Conservation (phyloP, 2,329 filamentous ascomycete species). For the Microdochium trichocladiopsis region DNA sequence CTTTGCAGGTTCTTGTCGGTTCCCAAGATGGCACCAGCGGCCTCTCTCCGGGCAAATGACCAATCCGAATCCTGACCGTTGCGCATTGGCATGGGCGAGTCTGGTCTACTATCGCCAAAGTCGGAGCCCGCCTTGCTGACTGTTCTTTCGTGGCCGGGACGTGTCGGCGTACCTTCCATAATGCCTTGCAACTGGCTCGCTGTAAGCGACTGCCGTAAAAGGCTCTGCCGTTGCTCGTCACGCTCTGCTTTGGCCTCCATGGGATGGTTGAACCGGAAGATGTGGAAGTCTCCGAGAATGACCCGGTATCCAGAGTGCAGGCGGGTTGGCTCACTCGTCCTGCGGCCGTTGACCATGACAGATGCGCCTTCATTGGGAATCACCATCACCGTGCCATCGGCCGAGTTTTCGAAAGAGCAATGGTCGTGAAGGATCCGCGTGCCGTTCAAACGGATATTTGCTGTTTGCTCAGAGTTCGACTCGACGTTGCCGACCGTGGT, state of each 20-base stretch:
- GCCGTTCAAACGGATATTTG: constrained; percentile 89
- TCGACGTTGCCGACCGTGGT: constrained; percentile 95
- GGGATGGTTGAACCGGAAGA: constrained; percentile 97
- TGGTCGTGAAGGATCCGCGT: constrained; percentile 89
- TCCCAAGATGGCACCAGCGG: constrained; percentile 83
- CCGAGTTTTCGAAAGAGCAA: constrained; percentile 81
- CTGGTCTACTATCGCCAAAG: constrained; percentile 67
- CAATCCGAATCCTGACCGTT: constrained; percentile 82
- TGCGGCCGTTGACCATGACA: constrained; percentile 95
- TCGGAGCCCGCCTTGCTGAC: constrained; percentile 76
- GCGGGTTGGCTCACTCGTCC: constrained; percentile 77
- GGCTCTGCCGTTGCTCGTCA: constrained; percentile 76
- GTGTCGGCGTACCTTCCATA: constrained; percentile 49
- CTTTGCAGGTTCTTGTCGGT: constrained; percentile 87
- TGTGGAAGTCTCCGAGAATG: constrained; percentile 96
- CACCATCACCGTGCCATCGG: constrained; percentile 87
- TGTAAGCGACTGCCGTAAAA: constrained; percentile 76
- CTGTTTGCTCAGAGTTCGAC: constrained; percentile 63
- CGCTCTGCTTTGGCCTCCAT: constrained; percentile 91
- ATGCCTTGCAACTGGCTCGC: constrained; percentile 55
- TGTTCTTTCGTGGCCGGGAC: constrained; percentile 69
- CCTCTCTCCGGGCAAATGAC: constrained; percentile 88
- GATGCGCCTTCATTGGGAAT: constrained; percentile 86
- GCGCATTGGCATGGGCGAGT: constrained; percentile 68
- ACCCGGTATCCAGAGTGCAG: constrained; percentile 90